These are phyloP conservation scores for Jatropha podagrica DNA, from an alignment of 441 rosid genomes.

Conservation along the genomic window DNA sequence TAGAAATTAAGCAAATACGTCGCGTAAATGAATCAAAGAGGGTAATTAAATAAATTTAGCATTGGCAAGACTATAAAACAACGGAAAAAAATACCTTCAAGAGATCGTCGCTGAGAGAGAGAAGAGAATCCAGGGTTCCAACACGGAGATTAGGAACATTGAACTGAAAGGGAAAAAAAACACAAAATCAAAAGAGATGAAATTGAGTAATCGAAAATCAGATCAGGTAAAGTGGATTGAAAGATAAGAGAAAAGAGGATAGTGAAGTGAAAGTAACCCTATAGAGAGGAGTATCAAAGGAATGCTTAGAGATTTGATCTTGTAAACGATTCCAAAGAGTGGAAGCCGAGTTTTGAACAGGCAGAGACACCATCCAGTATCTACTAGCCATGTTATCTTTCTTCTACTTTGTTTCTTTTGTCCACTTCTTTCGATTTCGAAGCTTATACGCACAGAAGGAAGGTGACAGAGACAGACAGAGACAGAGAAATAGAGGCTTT, in stretches of 20 bases:
- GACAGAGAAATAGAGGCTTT: background rate
- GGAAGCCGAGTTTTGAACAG: conserved; percentile 74
- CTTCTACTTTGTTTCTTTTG: background rate
- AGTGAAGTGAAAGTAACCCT: conserved; percentile 47
- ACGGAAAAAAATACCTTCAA: conserved; percentile 52
- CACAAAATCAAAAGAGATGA: background rate
- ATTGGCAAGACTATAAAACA: background rate
- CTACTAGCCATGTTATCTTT: conserved; percentile 57
- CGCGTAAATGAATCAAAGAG: background rate
- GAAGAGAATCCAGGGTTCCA: conserved; percentile 97
- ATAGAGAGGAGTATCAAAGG: conserved; percentile 96
- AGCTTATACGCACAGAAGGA: background rate
- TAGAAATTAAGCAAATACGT: background rate
- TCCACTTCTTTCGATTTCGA: background rate
- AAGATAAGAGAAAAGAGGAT: background rate
- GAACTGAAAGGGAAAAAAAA: conserved; percentile 49
- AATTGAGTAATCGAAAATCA: background rate
- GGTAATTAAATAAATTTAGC: background rate
- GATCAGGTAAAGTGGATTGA: conserved; percentile 6
- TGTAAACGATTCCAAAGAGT: conserved; percentile 75
- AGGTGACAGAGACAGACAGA: background rate
- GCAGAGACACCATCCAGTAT: conserved; percentile 93
- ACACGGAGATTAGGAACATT: conserved; percentile 96
- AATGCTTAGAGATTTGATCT: conserved; percentile 90
- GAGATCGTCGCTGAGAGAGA: conserved; percentile 94